phyloP scores from a whole-genome alignment of 176 grass and related monocot genomes.

The Aegilops tauschii region DNA sequence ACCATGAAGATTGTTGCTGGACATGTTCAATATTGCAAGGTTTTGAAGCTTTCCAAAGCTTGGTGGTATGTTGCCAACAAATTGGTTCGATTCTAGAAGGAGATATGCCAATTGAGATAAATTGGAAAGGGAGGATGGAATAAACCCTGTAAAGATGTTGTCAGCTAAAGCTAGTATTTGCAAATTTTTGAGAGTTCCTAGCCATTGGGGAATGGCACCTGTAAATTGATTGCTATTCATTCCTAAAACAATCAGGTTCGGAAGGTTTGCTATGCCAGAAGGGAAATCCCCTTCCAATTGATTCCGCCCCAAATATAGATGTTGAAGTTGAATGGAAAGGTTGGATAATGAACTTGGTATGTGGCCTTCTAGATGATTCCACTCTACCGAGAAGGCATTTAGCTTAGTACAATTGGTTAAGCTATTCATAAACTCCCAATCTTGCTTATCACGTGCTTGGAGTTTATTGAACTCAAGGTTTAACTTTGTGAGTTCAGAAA shows the following conservation, averaged over 20 bases:
- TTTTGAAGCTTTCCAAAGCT: conserved; percentile 7
- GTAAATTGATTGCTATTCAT: neutral
- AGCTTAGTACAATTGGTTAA: conserved; percentile 23
- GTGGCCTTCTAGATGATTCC: neutral
- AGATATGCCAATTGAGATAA: conserved; percentile 2
- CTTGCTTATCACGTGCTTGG: neutral
- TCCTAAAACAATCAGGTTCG: neutral
- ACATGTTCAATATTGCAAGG: conserved; percentile 5
- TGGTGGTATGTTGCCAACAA: neutral
- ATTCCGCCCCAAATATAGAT: neutral
- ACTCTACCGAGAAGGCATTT: neutral
- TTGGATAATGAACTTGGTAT: conserved; percentile 9
- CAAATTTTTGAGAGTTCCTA: neutral
- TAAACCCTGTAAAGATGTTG: neutral
- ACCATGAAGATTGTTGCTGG: conserved; percentile 10
- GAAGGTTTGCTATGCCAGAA: conserved; percentile 1
- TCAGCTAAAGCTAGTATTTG: neutral
- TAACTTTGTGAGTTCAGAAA: neutral
- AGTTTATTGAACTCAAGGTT: neutral
- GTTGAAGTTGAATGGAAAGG: neutral
- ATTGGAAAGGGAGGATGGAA: conserved; percentile 32
- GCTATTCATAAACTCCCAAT: conserved; percentile 30
- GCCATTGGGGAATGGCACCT: conserved; percentile 2
- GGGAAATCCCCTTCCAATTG: neutral
- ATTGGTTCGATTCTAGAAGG: neutral